Evolutionary conservation across 1,139 yeast genomes (phyloP).

Genomic region (Pichia cactophila): DNA sequence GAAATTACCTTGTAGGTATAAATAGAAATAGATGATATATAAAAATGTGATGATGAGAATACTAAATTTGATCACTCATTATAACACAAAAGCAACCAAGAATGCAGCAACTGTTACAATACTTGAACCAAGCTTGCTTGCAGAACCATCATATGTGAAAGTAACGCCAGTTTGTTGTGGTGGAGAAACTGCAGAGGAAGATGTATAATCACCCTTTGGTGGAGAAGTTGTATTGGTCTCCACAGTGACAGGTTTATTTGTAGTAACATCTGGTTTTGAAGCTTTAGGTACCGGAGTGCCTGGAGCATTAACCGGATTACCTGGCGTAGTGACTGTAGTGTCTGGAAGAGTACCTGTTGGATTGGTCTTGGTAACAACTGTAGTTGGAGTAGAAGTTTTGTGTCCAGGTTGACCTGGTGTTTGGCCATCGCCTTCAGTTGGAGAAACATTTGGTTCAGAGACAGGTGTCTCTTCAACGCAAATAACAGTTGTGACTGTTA

Average conservation of each 20-base stretch:
- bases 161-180: not conserved
- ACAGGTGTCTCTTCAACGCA: conserved; percentile 8
- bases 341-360: not conserved
- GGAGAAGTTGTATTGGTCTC: not conserved
- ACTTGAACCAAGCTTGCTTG: conserved; percentile 2
- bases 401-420: not conserved
- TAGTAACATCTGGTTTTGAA: not conserved
- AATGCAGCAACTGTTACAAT: conserved; percentile 1
- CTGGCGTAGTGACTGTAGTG: too few species aligned
- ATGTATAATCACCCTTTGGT: not conserved
- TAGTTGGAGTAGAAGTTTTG: not conserved
- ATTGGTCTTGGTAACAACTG: not conserved
- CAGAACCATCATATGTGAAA: conserved; percentile 2
- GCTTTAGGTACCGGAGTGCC: not conserved
- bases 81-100: conserved; percentile 1
- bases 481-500: conserved; percentile 5
- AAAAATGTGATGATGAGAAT: too few species aligned
- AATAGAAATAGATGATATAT: not conserved
- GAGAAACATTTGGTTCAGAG: not conserved
- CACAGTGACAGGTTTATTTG: not conserved
- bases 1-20: not conserved
- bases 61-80: not conserved
- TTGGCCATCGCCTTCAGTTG: not conserved
- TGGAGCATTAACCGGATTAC: not conserved
- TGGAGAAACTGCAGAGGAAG: not conserved